A percentile compares a stretch with the other conserved stretches of the same genome.
phyloP scores from a whole-genome alignment of 495 filamentous ascomycete genomes.

The Cladorrhinum samala region DNA sequence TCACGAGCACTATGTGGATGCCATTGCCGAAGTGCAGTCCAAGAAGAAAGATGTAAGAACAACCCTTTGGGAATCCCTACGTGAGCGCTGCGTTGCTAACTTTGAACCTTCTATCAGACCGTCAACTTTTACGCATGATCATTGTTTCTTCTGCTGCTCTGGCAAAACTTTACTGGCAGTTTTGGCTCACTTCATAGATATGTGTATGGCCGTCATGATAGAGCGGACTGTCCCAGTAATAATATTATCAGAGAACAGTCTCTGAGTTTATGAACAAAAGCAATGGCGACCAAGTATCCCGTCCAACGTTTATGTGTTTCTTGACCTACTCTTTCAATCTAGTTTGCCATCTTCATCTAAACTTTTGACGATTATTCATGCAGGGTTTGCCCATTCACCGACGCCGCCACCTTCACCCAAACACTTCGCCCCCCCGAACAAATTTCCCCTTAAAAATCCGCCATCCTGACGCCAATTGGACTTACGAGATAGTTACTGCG shows the following conservation, averaged over 20 bases:
- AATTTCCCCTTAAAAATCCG: too few relatives aligned
- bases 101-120: slow-evolving; percentile 35
- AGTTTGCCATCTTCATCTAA: too few relatives aligned
- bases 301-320: too few relatives aligned
- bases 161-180: background rate
- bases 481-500: too few relatives aligned
- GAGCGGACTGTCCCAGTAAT: slow-evolving; percentile 10
- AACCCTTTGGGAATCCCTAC: background rate
- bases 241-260: background rate
- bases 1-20: slow-evolving; percentile 99
- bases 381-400: too few relatives aligned
- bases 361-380: too few relatives aligned
- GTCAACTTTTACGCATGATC: slow-evolving; percentile 56
- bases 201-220: slow-evolving; percentile 10
- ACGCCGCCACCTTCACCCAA: too few relatives aligned
- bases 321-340: too few relatives aligned
- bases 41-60: slow-evolving; percentile 87
- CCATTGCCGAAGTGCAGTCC: slow-evolving; percentile 91
- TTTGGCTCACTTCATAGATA: slow-evolving; percentile 9
- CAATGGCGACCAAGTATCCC: too few relatives aligned
- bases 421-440: too few relatives aligned
- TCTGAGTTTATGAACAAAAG: background rate
- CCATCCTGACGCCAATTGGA: too few relatives aligned
- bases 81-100: slow-evolving; percentile 23
- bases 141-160: slow-evolving; percentile 18